Evolutionary conservation across 495 filamentous ascomycete genomes (phyloP).

Genomic region (Chaetomium tenue): DNA sequence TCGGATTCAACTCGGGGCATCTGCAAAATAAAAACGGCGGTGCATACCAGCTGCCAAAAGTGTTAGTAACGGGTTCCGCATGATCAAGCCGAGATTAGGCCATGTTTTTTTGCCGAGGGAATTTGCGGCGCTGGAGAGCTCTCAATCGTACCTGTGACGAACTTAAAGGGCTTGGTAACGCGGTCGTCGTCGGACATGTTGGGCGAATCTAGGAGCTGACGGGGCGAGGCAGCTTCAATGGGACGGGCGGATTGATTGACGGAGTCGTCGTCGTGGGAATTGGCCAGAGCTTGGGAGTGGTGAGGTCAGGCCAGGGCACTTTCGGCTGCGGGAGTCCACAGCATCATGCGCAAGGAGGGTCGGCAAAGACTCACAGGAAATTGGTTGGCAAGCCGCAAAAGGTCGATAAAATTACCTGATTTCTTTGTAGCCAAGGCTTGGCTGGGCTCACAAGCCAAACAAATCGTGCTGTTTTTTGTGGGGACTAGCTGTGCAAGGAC

Average conservation of each 20-base stretch:
- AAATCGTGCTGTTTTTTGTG: conserved; percentile 18
- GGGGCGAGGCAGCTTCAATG: conserved; percentile 22
- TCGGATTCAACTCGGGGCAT: conserved; percentile 17
- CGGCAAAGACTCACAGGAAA: not conserved
- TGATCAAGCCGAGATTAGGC: conserved; percentile 30
- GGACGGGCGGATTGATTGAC: conserved; percentile 18
- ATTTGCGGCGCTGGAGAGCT: conserved; percentile 26
- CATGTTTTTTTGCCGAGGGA: conserved; percentile 39
- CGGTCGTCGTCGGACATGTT: conserved; percentile 89
- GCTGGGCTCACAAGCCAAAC: conserved; percentile 25
- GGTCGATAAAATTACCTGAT: conserved; percentile 16
- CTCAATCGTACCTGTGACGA: conserved; percentile 84
- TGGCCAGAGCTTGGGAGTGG: conserved; percentile 21
- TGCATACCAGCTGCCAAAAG: conserved; percentile 49
- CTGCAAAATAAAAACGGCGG: conserved; percentile 8
- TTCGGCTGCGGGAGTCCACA: conserved; percentile 14
- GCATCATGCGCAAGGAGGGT: conserved; percentile 13
- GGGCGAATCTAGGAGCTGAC: conserved; percentile 33
- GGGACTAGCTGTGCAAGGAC: conserved; percentile 10
- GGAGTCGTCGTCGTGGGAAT: conserved; percentile 18
- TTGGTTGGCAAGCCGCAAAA: conserved; percentile 23
- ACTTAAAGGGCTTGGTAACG: conserved; percentile 99
- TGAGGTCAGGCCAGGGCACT: conserved; percentile 18
- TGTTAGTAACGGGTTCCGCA: conserved; percentile 28
- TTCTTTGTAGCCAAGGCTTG: conserved; percentile 16